Conservation (phyloP, 2,329 filamentous ascomycete genomes). For the Chalara sp. region DNA sequence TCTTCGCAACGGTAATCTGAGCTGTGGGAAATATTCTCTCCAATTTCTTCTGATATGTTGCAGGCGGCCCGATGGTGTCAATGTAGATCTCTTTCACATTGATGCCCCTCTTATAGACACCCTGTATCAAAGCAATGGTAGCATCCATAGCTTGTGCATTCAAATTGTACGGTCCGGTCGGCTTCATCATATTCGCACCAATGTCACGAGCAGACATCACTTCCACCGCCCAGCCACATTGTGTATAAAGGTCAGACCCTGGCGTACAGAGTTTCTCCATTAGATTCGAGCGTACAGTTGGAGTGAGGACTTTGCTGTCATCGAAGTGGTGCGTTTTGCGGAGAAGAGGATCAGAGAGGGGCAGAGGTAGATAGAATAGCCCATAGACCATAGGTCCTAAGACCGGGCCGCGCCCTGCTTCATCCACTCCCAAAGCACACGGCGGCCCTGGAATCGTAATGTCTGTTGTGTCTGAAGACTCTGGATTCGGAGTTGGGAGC, state of each 20-base stretch:
- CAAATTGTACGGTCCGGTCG: slow-evolving; percentile 65
- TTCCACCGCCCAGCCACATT: slow-evolving; percentile 79
- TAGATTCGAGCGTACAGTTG: slow-evolving; percentile 67
- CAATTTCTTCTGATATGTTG: slow-evolving; percentile 75
- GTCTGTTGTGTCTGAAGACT: slow-evolving; percentile 9
- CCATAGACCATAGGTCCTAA: slow-evolving; percentile 73
- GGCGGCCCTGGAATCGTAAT: slow-evolving; percentile 38
- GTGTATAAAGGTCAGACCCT: slow-evolving; percentile 47
- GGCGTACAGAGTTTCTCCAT: slow-evolving; percentile 64
- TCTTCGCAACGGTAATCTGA: slow-evolving; percentile 73
- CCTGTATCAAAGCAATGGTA: slow-evolving; percentile 73
- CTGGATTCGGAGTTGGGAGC: slow-evolving; percentile 28
- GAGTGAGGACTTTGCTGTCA: slow-evolving; percentile 88
- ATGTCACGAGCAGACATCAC: slow-evolving; percentile 62
- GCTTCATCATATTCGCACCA: slow-evolving; percentile 29
- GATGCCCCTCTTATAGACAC: slow-evolving; percentile 69
- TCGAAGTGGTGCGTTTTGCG: slow-evolving; percentile 79
- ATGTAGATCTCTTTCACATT: slow-evolving; percentile 88
- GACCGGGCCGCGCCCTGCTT: slow-evolving; percentile 91
- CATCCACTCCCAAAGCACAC: slow-evolving; percentile 84
- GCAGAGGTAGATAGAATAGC: slow-evolving; percentile 68
- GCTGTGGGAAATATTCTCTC: slow-evolving; percentile 76
- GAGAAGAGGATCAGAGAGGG: slow-evolving; percentile 65
- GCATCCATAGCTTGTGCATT: slow-evolving; percentile 95
- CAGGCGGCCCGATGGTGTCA: slow-evolving; percentile 84